phyloP scores from a whole-genome alignment of 495 filamentous ascomycete species.

The Podospora pseudopauciseta region DNA sequence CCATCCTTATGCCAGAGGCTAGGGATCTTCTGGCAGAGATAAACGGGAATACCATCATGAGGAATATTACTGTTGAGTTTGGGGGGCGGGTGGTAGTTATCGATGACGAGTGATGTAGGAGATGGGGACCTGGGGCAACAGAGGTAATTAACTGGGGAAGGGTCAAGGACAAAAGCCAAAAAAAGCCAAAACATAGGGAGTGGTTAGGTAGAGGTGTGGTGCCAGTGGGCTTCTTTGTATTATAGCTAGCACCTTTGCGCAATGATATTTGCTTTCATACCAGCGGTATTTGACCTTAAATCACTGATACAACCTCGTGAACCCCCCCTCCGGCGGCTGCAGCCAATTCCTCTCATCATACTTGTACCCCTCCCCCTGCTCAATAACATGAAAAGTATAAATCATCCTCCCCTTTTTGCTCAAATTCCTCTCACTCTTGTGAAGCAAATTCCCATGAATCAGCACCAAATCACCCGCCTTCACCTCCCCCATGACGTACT shows the following conservation, averaged over 20 bases:
- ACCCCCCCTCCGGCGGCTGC: conserved; percentile 74
- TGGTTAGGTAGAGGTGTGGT: background rate
- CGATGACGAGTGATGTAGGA: background rate
- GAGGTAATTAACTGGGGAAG: background rate
- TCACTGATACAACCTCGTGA: conserved; percentile 58
- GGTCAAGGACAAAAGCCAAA: background rate
- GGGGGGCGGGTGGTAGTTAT: background rate
- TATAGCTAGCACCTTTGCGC: background rate
- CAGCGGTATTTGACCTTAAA: no score
- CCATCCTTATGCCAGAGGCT: conserved; percentile 66
- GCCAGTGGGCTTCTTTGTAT: background rate
- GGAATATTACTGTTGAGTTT: background rate
- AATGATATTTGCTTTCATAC: background rate
- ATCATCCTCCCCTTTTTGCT: conserved; percentile 85
- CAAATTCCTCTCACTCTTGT: conserved; percentile 90
- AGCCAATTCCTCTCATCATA: conserved; percentile 94
- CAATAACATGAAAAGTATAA: conserved; percentile 97
- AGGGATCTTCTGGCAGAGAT: conserved; percentile 7
- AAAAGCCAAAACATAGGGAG: background rate
- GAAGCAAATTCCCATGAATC: conserved; percentile 93
- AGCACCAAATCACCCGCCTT: conserved; percentile 85
- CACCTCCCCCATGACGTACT: conserved; percentile 70
- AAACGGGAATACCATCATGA: background rate
- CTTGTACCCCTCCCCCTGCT: conserved; percentile 60
- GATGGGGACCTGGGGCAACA: background rate